Percentiles rank a stretch among this genome's conserved stretches.
These are phyloP conservation scores for Monoraphidium neglectum DNA, from an alignment of 139 green algal species.

Conservation along the genomic window DNA sequence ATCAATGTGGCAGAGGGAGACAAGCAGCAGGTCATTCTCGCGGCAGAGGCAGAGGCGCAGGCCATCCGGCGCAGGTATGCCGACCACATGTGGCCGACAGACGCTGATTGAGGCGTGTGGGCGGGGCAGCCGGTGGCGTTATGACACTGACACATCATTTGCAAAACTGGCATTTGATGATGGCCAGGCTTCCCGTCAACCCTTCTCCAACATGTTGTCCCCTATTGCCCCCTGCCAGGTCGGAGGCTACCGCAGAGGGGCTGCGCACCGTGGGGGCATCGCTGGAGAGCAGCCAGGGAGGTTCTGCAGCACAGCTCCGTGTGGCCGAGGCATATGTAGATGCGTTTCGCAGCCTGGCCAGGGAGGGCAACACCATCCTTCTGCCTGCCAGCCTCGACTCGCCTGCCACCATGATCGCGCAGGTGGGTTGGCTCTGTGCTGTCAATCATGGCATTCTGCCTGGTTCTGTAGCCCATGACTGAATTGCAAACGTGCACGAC, in stretches of 20 bases:
- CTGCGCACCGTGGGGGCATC: constrained; percentile 53
- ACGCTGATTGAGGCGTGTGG: background rate
- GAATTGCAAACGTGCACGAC: no score
- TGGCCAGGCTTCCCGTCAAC: background rate
- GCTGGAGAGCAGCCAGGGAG: constrained; percentile 50
- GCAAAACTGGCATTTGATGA: background rate
- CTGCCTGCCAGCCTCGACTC: constrained; percentile 75
- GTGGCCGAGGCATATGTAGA: constrained; percentile 53
- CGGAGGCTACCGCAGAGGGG: constrained; percentile 32
- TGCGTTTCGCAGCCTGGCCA: constrained; percentile 87
- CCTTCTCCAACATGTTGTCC: background rate
- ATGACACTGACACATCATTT: background rate
- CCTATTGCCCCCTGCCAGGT: background rate
- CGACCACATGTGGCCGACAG: no score
- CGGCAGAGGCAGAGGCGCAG: constrained; percentile 71
- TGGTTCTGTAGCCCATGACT: no score
- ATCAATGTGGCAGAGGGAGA: constrained; percentile 96
- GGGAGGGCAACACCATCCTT: constrained; percentile 89
- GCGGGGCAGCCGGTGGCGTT: background rate
- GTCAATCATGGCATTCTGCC: no score
- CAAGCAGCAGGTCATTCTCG: constrained; percentile 91
- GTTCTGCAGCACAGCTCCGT: constrained; percentile 10
- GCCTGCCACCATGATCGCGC: constrained; percentile 84
- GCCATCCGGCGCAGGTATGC: constrained; percentile 32
- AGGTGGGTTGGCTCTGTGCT: no score